Evolutionary conservation across 345 rosid genomes (phyloP).

Genomic region (Physaria fendleri): DNA sequence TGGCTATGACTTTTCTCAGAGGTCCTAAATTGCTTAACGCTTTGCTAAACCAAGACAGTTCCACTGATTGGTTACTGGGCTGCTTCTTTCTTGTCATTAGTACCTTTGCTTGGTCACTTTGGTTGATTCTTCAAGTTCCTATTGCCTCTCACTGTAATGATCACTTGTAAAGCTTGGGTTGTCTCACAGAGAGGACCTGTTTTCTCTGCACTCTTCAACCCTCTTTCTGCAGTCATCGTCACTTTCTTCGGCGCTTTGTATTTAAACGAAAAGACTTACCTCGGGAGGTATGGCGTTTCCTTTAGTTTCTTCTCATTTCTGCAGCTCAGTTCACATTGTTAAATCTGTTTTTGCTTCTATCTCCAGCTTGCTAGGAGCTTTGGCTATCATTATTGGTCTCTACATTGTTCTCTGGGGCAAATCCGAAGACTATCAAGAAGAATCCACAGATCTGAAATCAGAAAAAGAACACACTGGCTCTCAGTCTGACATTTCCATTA

Average conservation of each 20-base stretch:
- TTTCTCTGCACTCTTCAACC: slow-evolving; percentile 61
- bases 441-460: slow-evolving; percentile 19
- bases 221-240: slow-evolving; percentile 52
- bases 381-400: slow-evolving; percentile 37
- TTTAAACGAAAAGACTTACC: slow-evolving; percentile 43
- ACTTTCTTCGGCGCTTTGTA: slow-evolving; percentile 45
- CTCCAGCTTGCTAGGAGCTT: slow-evolving; percentile 47
- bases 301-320: background rate
- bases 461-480: slow-evolving; percentile 8
- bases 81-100: slow-evolving; percentile 42
- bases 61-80: too few species aligned
- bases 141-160: slow-evolving; percentile 41
- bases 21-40: slow-evolving; percentile 44
- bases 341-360: background rate
- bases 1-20: slow-evolving; percentile 52
- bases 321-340: background rate
- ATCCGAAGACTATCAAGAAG: slow-evolving; percentile 40
- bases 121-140: slow-evolving; percentile 62
- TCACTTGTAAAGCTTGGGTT: slow-evolving; percentile 43
- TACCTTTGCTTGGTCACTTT: slow-evolving; percentile 48
- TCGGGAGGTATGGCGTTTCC: slow-evolving; percentile 37
- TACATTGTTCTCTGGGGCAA: slow-evolving; percentile 64
- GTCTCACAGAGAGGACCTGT: slow-evolving; percentile 52
- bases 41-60: slow-evolving; percentile 18
- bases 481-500: slow-evolving; percentile 23